Conservation (phyloP, 2,329 filamentous ascomycete species). For the Tolypocladium inflatum region DNA sequence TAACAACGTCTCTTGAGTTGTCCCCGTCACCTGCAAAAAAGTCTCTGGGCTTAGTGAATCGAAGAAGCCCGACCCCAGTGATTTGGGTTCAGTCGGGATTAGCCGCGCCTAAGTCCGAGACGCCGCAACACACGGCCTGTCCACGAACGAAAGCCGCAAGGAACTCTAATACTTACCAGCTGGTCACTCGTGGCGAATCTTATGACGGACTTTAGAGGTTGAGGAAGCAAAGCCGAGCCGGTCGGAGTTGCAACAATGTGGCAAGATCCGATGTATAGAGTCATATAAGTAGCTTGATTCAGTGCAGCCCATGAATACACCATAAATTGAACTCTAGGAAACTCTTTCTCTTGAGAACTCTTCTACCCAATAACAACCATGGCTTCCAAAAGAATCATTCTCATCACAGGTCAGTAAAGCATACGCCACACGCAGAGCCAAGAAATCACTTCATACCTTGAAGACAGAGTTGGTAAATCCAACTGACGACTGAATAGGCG, state of each 20-base stretch:
- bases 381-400: slow-evolving; percentile 1
- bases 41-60: too few species aligned
- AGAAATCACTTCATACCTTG: neutral
- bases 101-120: neutral
- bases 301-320: neutral
- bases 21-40: neutral
- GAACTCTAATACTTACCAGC: neutral
- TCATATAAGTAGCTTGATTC: neutral
- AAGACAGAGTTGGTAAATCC: neutral
- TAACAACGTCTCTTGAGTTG: neutral
- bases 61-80: neutral
- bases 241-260: neutral
- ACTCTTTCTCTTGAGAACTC: neutral
- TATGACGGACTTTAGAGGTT: neutral
- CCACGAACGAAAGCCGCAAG: neutral
- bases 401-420: slow-evolving; percentile 16
- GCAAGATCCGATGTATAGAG: neutral
- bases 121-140: neutral
- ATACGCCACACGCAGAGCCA: neutral
- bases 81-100: neutral
- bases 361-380: neutral
- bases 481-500: slow-evolving; percentile 14
- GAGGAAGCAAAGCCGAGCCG: neutral
- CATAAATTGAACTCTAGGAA: neutral
- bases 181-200: neutral